Evolutionary conservation across 2,329 filamentous ascomycete genomes (phyloP).

Genomic region (Monosporascus sp.): DNA sequence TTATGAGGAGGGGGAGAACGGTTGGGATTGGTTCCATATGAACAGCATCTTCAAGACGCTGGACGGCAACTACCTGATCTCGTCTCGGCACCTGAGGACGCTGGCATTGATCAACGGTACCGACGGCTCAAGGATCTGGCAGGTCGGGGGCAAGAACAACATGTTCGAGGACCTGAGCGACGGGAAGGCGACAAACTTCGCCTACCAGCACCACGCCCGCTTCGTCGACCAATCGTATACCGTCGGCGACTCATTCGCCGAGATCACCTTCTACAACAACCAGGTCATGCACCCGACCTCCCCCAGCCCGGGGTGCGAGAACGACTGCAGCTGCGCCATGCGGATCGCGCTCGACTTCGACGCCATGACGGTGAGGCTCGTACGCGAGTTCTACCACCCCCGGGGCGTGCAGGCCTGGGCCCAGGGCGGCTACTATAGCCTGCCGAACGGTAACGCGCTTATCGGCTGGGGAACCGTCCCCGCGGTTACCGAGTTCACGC

Average conservation of each 20-base stretch:
- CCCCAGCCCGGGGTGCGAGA: conserved; percentile 21
- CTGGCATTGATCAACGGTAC: conserved; percentile 28
- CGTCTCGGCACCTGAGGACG: conserved; percentile 26
- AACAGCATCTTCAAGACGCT: conserved; percentile 32
- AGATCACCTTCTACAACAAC: conserved; percentile 35
- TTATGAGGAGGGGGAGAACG: conserved; percentile 1
- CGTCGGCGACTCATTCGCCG: conserved; percentile 13
- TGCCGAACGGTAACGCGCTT: conserved; percentile 48
- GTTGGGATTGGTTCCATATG: conserved; percentile 36
- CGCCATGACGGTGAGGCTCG: conserved; percentile 36
- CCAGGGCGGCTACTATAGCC: conserved; percentile 45
- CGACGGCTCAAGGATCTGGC: conserved; percentile 31
- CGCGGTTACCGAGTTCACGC: conserved; percentile 41
- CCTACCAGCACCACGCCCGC: conserved; percentile 36
- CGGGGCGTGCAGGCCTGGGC: conserved; percentile 32
- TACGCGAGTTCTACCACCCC: conserved; percentile 38
- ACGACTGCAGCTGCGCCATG: conserved; percentile 36
- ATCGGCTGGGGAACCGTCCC: conserved; percentile 53
- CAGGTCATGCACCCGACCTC: conserved; percentile 23
- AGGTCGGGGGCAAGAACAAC: conserved; percentile 32
- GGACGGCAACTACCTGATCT: conserved; percentile 34
- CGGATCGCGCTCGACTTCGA: conserved; percentile 40
- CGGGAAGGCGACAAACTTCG: conserved; percentile 31
- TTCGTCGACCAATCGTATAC: conserved; percentile 20
- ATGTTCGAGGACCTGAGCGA: conserved; percentile 31